A percentile compares a stretch with the other conserved stretches of the same genome.
Evolutionary conservation across 169 alveolate species (phyloP).

Genomic region (Miamiensis avidus): DNA sequence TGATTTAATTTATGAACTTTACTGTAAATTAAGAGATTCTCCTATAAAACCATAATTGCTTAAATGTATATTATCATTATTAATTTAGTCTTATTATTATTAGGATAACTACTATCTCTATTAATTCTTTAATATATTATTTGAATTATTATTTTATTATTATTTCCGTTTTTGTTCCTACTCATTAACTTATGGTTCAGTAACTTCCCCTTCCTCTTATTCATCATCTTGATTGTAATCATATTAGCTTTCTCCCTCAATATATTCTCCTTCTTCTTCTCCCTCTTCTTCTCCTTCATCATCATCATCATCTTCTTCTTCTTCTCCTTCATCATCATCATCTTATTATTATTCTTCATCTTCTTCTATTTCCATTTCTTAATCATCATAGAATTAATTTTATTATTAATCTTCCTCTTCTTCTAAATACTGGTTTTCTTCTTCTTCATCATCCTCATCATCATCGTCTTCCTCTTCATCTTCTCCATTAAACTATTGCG

Average conservation of each 20-base stretch:
- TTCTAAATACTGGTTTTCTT: neutral
- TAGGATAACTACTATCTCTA: too few relatives aligned
- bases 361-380: neutral
- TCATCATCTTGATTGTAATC: neutral
- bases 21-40: too few relatives aligned
- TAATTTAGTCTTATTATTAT: too few relatives aligned
- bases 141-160: too few relatives aligned
- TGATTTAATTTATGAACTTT: too few relatives aligned
- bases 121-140: too few relatives aligned
- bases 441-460: neutral
- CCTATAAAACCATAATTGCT: too few relatives aligned
- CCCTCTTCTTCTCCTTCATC: neutral
- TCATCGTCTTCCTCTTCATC: neutral
- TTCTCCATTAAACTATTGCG: neutral
- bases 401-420: neutral
- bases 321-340: neutral
- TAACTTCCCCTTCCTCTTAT: neutral
- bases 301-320: neutral
- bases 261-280: neutral
- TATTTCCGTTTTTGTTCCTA: too few relatives aligned
- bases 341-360: neutral
- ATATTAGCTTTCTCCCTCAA: neutral
- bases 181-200: too few relatives aligned
- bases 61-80: too few relatives aligned
- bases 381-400: neutral